Conservation (phyloP, 208 protist genomes). For the Acanthamoeba healyi region DNA sequence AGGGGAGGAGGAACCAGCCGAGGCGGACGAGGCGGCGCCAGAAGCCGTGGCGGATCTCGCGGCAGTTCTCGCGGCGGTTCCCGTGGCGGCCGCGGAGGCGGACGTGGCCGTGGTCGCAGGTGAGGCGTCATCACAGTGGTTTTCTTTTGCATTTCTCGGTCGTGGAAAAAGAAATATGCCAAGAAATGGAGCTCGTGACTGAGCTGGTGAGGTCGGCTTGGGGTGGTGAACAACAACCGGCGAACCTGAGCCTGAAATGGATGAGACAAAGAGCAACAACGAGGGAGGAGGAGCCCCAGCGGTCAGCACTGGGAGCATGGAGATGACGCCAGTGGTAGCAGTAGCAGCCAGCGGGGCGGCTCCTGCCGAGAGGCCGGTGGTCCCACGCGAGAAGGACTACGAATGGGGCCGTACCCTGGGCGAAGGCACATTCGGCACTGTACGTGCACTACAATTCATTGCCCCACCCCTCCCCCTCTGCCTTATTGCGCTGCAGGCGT, state of each 20-base stretch:
- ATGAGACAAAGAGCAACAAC: background rate
- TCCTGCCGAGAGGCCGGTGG: background rate
- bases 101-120: background rate
- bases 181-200: no score
- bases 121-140: background rate
- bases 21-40: background rate
- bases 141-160: no score
- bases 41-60: background rate
- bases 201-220: no score
- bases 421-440: conserved; percentile 20
- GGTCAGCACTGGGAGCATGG: background rate
- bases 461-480: no score
- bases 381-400: conserved; percentile 43
- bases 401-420: conserved; percentile 28
- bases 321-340: background rate
- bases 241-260: no score
- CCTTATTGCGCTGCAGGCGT: background rate
- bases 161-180: no score
- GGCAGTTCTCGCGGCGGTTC: background rate
- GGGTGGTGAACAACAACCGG: no score
- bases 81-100: background rate
- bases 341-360: no score
- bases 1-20: background rate
- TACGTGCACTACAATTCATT: no score
- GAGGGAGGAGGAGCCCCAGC: background rate